Percentiles rank a stretch among this genome's conserved stretches.
These are phyloP conservation scores for Xylaria grammica DNA, from an alignment of 495 filamentous ascomycete genomes.

Conservation along the genomic window DNA sequence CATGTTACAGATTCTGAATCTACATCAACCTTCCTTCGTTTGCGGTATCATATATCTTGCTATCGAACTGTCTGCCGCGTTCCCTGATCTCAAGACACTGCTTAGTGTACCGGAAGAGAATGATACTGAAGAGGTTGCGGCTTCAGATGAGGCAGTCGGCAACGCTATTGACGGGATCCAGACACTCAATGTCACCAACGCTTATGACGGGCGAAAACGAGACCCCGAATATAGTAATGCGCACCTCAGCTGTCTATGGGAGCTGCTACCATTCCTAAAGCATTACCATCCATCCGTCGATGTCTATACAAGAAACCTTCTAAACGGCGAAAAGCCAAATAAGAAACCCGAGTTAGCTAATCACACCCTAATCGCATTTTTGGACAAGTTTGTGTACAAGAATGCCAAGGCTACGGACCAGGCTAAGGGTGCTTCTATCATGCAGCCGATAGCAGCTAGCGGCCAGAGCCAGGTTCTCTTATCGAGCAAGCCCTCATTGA, in stretches of 20 bases:
- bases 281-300: slow-evolving; percentile 97
- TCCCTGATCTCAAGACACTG: slow-evolving; percentile 74
- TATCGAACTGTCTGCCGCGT: slow-evolving; percentile 75
- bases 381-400: slow-evolving; percentile 95
- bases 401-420: slow-evolving; percentile 74
- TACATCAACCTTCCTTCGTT: slow-evolving; percentile 92
- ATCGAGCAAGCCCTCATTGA: slow-evolving; percentile 55
- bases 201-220: slow-evolving; percentile 87
- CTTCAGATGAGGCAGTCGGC: slow-evolving; percentile 29
- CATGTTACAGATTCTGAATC: slow-evolving; percentile 78
- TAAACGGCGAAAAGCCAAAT: slow-evolving; percentile 69
- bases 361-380: slow-evolving; percentile 90
- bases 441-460: slow-evolving; percentile 83
- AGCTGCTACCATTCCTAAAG: slow-evolving; percentile 75
- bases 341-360: slow-evolving; percentile 86
- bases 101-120: slow-evolving; percentile 76
- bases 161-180: slow-evolving; percentile 13
- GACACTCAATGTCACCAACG: slow-evolving; percentile 24
- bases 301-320: slow-evolving; percentile 75
- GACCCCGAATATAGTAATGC: slow-evolving; percentile 91
- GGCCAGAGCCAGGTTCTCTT: slow-evolving; percentile 69
- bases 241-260: slow-evolving; percentile 90
- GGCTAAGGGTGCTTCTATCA: slow-evolving; percentile 81
- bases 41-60: slow-evolving; percentile 89
- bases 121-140: slow-evolving; percentile 40